phyloP scores from a whole-genome alignment of 768 basidiomycete species.

The Exidia glandulosa region DNA sequence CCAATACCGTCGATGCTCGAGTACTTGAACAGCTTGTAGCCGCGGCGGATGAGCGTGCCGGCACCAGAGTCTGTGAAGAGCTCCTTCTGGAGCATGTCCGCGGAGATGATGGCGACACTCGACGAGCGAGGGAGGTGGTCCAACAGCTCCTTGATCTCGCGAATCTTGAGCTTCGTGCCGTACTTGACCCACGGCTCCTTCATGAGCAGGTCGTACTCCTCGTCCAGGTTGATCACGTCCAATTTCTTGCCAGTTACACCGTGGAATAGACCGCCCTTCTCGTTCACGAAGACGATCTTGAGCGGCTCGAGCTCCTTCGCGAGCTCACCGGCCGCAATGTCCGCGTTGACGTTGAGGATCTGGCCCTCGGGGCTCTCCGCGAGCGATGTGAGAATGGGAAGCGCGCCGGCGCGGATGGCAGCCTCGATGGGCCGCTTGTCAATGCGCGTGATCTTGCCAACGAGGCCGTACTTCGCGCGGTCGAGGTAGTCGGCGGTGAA shows the following conservation, averaged over 20 bases:
- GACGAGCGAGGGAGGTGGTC: constrained; percentile 97
- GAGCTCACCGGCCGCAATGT: constrained; percentile 95
- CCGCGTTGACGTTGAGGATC: constrained; percentile 97
- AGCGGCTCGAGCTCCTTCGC: constrained; percentile 96
- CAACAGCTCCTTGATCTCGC: constrained; percentile 97
- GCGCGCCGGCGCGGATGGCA: constrained; percentile 87
- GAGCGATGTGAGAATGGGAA: constrained; percentile 90
- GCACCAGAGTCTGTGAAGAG: constrained; percentile 98
- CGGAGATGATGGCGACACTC: constrained; percentile 95
- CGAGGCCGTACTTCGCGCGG: constrained; percentile 86
- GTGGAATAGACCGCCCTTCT: constrained; percentile 97
- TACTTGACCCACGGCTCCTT: constrained; percentile 98
- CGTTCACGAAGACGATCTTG: constrained; percentile 97
- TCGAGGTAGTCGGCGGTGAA: constrained; percentile 97
- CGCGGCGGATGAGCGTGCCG: constrained; percentile 94
- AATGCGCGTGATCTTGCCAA: constrained; percentile 88
- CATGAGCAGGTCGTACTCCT: constrained; percentile 96
- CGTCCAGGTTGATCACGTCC: constrained; percentile 93
- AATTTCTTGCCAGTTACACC: constrained; percentile 95
- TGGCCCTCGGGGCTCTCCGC: constrained; percentile 96
- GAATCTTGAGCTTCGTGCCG: constrained; percentile 96
- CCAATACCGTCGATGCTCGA: constrained; percentile 71
- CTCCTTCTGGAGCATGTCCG: constrained; percentile 88
- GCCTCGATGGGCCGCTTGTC: constrained; percentile 97
- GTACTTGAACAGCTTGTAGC: constrained; percentile 96